Evolutionary conservation across 306 rosid species (phyloP), one percentile per base, ranked within the genome.

Genomic region (Prunus armeniaca): DNA sequence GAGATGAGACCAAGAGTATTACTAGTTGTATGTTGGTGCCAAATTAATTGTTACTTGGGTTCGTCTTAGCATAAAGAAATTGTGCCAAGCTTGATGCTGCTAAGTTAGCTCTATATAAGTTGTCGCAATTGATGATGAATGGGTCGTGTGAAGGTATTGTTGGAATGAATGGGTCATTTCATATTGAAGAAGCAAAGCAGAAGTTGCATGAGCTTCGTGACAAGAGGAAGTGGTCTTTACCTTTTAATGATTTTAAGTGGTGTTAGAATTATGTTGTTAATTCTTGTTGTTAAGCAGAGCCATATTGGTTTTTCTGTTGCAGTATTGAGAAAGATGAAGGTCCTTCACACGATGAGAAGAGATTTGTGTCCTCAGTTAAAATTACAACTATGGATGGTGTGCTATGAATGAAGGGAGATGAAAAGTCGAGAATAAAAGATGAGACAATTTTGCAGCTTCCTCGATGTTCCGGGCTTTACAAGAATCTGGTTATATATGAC

Each of bases 51-150:
- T 91, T 71, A 85, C 87, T 10, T 83, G 0, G 89, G 89, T 25
- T 86, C 91, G 24, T 87, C 96, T 0, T 88, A 84, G 63, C 86
- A 89, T 24, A 93, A 76, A 64, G 87, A 87, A 46, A 77, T 86
- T 73, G 90, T 71, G 89, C 98, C 13, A 91, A 27, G 86, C 89
- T 89, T 19, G 75, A 85, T 68, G 98, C 97, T 78, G 94, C 91
- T 30, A 88, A 76, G 86, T 76, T 47, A 41, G 98, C 97, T 52
- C 71, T 93, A 69, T 56, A 4, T 57, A 82, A 84, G 76, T 74
- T 93, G 14, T 54, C 87, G 0, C 3, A 51, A 13, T 54, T n/a
- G 3, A 64, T 82, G 52, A 13, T 19, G 7, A 38, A n/a, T 52
- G 25, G 24, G 25, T 12, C 43, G 12, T 11, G 19, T 1, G 72